These are phyloP conservation scores for Coelastrella sp. DNA, from an alignment of 139 green algal species.

Conservation along the genomic window DNA sequence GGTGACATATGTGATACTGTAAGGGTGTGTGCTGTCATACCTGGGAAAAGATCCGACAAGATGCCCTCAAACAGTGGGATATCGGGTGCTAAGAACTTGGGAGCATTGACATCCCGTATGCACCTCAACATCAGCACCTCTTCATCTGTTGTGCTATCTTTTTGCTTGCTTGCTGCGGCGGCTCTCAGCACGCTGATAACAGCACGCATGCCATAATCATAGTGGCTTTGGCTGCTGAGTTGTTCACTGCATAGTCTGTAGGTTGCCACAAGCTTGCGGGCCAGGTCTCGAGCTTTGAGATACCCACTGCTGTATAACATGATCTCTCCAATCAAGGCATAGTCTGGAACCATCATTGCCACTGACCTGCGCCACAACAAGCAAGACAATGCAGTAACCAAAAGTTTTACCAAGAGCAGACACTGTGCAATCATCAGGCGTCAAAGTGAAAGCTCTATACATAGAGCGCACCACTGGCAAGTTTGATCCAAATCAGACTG, in stretches of 20 bases:
- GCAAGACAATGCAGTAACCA: too few relatives aligned
- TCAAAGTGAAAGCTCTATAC: too few relatives aligned
- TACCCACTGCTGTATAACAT: conserved; percentile 83
- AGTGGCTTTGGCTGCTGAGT: conserved; percentile 85
- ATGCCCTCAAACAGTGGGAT: conserved; percentile 87
- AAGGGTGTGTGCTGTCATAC: conserved; percentile 32
- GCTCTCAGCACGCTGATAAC: conserved; percentile 86
- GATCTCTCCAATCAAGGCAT: conserved; percentile 86
- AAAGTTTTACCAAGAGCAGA: background rate
- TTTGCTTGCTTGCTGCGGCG: conserved; percentile 79
- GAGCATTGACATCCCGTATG: conserved; percentile 84
- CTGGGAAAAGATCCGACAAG: conserved; percentile 82
- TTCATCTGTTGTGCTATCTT: conserved; percentile 64
- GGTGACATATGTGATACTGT: too few relatives aligned
- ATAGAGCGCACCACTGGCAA: background rate
- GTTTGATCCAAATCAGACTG: too few relatives aligned
- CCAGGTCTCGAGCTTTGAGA: conserved; percentile 76
- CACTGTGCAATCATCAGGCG: background rate
- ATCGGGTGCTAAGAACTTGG: conserved; percentile 88
- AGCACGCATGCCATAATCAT: conserved; percentile 66
- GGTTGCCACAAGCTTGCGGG: conserved; percentile 86
- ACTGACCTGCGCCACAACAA: conserved; percentile 66
- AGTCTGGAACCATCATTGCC: conserved; percentile 91
- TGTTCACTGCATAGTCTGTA: conserved; percentile 89
- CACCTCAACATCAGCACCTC: conserved; percentile 81